Evolutionary conservation across 2,329 filamentous ascomycete genomes (phyloP).

Genomic region (Sclerotinia spermophila): DNA sequence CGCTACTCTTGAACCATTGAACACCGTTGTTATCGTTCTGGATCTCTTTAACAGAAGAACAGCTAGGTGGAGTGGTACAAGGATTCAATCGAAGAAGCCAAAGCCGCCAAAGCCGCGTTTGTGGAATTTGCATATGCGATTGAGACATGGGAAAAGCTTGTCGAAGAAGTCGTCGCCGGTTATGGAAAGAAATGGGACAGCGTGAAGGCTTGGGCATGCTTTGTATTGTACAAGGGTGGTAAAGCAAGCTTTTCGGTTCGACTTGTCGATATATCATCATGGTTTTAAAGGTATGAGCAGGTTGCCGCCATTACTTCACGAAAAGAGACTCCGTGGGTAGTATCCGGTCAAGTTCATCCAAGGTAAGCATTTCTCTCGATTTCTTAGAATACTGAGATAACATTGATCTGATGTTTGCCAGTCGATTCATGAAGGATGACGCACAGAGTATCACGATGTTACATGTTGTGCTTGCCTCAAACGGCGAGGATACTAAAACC

Average conservation of each 20-base stretch:
- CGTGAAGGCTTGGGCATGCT: constrained; percentile 44
- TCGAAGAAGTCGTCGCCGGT: constrained; percentile 22
- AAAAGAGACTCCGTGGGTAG: constrained; percentile 26
- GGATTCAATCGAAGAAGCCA: constrained; percentile 51
- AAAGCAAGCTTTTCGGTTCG: constrained; percentile 25
- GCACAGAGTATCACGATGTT: constrained; percentile 45
- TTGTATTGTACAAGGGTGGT: constrained; percentile 35
- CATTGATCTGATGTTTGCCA: constrained; percentile 9
- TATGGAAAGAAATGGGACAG: constrained; percentile 46
- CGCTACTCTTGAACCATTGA: constrained; percentile 47
- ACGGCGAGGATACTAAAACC: constrained; percentile 44
- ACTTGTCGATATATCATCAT: neutral
- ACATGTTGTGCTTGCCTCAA: constrained; percentile 49
- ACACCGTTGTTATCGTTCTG: constrained; percentile 68
- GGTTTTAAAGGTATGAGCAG: constrained; percentile 12
- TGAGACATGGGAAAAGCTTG: constrained; percentile 34
- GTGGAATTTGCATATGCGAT: neutral
- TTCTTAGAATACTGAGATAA: neutral
- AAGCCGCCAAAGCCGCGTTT: constrained; percentile 19
- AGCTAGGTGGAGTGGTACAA: constrained; percentile 45
- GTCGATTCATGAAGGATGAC: constrained; percentile 38
- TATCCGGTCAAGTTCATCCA: constrained; percentile 33
- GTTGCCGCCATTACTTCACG: constrained; percentile 26
- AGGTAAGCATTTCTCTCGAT: constrained; percentile 18
- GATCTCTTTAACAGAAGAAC: constrained; percentile 74